Conservation (phyloP, 1,139 yeast species). For the Blastobotrys malaysiensis region DNA sequence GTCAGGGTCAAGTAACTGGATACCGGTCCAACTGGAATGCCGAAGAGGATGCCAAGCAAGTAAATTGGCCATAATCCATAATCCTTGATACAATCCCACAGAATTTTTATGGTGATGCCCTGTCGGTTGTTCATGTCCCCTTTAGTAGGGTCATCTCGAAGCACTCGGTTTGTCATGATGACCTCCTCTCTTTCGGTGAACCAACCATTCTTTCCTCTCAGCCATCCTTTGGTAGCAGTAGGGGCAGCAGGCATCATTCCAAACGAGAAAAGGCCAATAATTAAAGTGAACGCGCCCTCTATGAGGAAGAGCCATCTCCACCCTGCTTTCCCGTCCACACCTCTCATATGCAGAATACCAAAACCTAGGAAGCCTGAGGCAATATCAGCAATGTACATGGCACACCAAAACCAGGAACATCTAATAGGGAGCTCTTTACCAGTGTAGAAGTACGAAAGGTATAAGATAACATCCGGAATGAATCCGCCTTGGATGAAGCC, state of each 20-base stretch:
- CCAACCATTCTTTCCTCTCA: constrained; percentile 50
- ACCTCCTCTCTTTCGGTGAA: constrained; percentile 52
- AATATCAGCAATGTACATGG: constrained; percentile 25
- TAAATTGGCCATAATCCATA: constrained; percentile 59
- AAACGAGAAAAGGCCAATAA: not conserved
- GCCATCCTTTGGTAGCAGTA: constrained; percentile 47
- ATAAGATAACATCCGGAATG: constrained; percentile 47
- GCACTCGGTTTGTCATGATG: constrained; percentile 53
- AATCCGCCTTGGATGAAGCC: constrained; percentile 53
- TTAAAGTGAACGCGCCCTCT: not conserved
- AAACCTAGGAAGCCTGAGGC: constrained; percentile 40
- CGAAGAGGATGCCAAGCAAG: constrained; percentile 43
- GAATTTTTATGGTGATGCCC: constrained; percentile 40
- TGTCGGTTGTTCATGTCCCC: constrained; percentile 65
- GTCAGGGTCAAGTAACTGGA: constrained; percentile 48
- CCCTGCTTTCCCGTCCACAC: constrained; percentile 30
- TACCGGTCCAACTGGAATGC: constrained; percentile 40
- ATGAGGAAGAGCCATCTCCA: not conserved
- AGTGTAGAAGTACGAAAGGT: constrained; percentile 52
- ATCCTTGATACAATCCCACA: constrained; percentile 43
- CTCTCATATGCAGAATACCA: constrained; percentile 42
- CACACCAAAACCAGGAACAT: constrained; percentile 42
- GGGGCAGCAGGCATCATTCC: constrained; percentile 16
- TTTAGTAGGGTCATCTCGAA: constrained; percentile 62
- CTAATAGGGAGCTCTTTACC: constrained; percentile 44